Conservation (phyloP, 2,329 filamentous ascomycete genomes). For the Podosphaera xanthii region DNA sequence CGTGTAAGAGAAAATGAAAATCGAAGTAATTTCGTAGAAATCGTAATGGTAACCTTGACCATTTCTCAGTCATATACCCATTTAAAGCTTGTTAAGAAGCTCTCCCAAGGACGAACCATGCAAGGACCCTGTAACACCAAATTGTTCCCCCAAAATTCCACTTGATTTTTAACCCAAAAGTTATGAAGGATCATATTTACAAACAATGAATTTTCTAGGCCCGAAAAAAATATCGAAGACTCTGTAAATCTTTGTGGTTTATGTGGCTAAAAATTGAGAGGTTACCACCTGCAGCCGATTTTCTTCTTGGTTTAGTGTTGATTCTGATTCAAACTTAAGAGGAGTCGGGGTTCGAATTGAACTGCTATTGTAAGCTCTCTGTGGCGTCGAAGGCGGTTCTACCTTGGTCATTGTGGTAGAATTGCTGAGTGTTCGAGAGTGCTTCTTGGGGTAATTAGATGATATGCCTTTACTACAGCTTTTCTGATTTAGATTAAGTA, state of each 20-base stretch:
- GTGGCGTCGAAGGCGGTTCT: neutral
- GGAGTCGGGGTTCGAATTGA: neutral
- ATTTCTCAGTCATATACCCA: neutral
- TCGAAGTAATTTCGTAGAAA: neutral
- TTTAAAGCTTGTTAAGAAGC: neutral
- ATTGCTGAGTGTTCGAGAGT: neutral
- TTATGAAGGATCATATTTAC: neutral
- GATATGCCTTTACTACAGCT: neutral
- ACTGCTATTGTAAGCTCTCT: neutral
- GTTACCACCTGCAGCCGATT: too few relatives aligned
- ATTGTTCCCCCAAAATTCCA: too few relatives aligned
- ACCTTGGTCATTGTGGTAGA: neutral
- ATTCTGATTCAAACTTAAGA: neutral
- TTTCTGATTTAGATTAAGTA: slow-evolving; percentile 7
- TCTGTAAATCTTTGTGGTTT: too few relatives aligned
- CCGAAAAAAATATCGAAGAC: too few relatives aligned
- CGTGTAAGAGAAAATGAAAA: neutral
- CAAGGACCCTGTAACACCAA: too few relatives aligned
- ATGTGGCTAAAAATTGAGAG: too few relatives aligned
- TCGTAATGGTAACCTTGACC: neutral
- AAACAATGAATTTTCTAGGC: neutral
- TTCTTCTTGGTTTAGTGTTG: neutral
- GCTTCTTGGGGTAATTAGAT: neutral
- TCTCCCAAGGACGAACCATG: neutral
- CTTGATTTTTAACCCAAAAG: too few relatives aligned